These are phyloP conservation scores for Telopea speciosissima DNA, from an alignment of 177 flowering plant species.

Conservation along the genomic window DNA sequence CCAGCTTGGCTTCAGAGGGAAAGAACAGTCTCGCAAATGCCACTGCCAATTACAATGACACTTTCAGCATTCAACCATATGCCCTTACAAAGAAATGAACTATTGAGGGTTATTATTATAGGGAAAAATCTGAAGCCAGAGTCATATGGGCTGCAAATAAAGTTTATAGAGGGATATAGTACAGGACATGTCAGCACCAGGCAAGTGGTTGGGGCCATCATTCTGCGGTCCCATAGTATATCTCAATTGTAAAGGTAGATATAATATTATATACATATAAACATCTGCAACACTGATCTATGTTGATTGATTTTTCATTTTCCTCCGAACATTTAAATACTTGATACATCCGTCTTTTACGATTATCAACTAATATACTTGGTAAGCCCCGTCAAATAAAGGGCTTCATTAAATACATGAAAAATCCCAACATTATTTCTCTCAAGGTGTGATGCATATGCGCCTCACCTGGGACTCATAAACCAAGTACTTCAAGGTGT, in stretches of 20 bases:
- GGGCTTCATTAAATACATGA: no score
- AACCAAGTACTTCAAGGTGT: no score
- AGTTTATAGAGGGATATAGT: background rate
- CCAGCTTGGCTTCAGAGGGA: slow-evolving; percentile 68
- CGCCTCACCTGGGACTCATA: no score
- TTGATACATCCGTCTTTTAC: no score
- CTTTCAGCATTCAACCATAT: background rate
- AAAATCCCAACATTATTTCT: no score
- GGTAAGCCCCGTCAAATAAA: no score
- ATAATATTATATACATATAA: no score
- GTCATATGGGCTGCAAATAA: background rate
- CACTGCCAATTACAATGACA: slow-evolving; percentile 33
- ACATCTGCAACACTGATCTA: background rate
- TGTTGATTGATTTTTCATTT: background rate
- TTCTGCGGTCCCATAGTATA: background rate
- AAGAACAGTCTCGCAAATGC: slow-evolving; percentile 64
- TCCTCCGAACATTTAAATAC: background rate
- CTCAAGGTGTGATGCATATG: no score
- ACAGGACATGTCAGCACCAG: background rate
- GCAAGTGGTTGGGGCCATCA: background rate
- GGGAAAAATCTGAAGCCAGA: background rate
- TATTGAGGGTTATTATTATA: background rate
- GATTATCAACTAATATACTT: background rate
- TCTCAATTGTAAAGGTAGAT: background rate
- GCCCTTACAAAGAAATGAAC: background rate